Evolutionary conservation across 225 moss, liverwort and hornwort genomes (phyloP).

Genomic region (Marchantia paleacea): DNA sequence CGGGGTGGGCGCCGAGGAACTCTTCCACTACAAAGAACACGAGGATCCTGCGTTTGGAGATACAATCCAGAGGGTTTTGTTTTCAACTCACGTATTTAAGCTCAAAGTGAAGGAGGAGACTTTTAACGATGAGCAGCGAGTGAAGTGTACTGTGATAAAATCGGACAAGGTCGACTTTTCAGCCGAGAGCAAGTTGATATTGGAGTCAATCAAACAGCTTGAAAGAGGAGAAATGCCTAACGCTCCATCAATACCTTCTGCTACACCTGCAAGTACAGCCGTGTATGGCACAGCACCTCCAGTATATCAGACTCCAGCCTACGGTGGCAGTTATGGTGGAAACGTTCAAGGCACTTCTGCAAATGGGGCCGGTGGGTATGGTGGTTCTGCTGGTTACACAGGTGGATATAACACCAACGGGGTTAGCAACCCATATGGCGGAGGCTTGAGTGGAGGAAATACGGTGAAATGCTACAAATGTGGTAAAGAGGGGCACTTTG

Average conservation of each 20-base stretch:
- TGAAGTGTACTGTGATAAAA: constrained; percentile 73
- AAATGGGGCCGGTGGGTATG: constrained; percentile 35
- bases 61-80: constrained; percentile 73
- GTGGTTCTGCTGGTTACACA: constrained; percentile 52
- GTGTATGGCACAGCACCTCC: constrained; percentile 51
- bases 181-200: constrained; percentile 62
- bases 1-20: constrained; percentile 62
- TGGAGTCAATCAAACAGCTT: constrained; percentile 65
- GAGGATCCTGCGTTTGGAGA: constrained; percentile 78
- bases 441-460: constrained; percentile 49
- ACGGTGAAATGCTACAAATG: constrained; percentile 70
- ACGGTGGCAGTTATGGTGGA: constrained; percentile 35
- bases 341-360: constrained; percentile 49
- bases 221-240: constrained; percentile 51
- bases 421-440: constrained; percentile 43
- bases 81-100: constrained; percentile 79
- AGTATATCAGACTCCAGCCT: constrained; percentile 31
- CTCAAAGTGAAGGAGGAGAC: constrained; percentile 90
- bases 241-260: constrained; percentile 20
- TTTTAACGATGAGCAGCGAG: constrained; percentile 86
- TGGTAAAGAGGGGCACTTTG: constrained; percentile 79
- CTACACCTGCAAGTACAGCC: constrained; percentile 30
- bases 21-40: constrained; percentile 70
- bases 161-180: constrained; percentile 66
- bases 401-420: constrained; percentile 35